Evolutionary conservation across 2,329 filamentous ascomycete genomes (phyloP).

Genomic region (Paecilomyces dactylethromorphus): DNA sequence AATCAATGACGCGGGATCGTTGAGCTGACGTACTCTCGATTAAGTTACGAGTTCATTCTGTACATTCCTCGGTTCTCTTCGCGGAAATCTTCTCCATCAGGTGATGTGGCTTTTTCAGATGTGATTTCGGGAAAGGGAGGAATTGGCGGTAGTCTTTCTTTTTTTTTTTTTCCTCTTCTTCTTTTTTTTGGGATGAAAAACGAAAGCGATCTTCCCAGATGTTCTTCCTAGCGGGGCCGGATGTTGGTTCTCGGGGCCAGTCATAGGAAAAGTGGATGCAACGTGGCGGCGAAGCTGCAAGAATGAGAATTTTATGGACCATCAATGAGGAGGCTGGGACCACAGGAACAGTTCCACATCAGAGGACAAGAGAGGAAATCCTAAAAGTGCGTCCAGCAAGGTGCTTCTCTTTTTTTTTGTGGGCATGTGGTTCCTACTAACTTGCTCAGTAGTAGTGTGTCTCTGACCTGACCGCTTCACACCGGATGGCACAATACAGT

Average conservation of each 20-base stretch:
- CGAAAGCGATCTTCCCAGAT: background rate
- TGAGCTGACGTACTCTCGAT: background rate
- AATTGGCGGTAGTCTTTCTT: background rate
- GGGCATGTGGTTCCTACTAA: no score
- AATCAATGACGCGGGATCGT: background rate
- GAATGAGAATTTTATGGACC: background rate
- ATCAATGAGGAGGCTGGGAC: background rate
- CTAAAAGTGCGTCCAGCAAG: background rate
- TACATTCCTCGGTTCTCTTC: background rate
- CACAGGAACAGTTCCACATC: background rate
- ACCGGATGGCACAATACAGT: background rate
- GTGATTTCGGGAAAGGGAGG: background rate
- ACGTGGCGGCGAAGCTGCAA: background rate
- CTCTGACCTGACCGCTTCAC: no score
- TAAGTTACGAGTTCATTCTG: background rate
- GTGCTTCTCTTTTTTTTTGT: no score
- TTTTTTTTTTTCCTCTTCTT: background rate
- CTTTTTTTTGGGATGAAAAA: background rate
- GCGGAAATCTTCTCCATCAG: background rate
- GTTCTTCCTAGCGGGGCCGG: background rate
- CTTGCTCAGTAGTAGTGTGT: no score
- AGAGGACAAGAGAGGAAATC: background rate
- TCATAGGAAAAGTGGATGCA: background rate
- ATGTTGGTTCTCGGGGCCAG: background rate
- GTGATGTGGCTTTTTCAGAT: background rate